Evolutionary conservation across 768 basidiomycete genomes (phyloP), one percentile per base, ranked within the genome.

Genomic region (Phlebiopsis flavidoalba): DNA sequence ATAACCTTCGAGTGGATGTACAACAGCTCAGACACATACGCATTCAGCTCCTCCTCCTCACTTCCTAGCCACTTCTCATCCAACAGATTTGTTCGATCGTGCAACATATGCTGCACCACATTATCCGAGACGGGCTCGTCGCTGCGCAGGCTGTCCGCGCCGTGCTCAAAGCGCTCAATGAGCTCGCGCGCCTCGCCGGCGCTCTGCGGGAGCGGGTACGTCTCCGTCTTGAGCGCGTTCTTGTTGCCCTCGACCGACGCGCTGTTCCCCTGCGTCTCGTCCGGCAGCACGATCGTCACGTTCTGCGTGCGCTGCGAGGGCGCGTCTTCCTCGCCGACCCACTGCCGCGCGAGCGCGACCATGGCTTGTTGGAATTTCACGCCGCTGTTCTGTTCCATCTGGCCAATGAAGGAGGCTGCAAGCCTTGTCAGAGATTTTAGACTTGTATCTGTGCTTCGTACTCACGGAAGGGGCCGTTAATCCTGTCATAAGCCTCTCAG

Each of bases 1-100:
- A 97, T 96, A 24, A 96, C 71, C 77, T 94, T 94, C 22, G 84
- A 85, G 70, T 94, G 92, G 60, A 94, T 93, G 66, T 93, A 93
- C 21, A 89, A 73, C 65, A 89, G 63, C 73, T 92, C 88, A n/a
- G 87, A 85, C 19, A 91, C 84, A 73, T 91, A 93, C 57, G 88
- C 84, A 64, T 86, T 78, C 63, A 87, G 75, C 75, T 98, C 96
- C 68, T 95, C 93, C 62, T 89, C 84, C 67, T 87, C 83, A 1
- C 80, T 85, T 5, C 95, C 96, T 48, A 87, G 65, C 96, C 96
- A 99, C 58, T 80, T 69, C 78, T 97, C 95, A 22, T 92, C 81
- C n/a, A 73, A 47, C 53, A 98, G 73, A 8, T 72, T 75, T 5
- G 85, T 87, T 56, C 71, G 71, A 65, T 90, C 89, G 53, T 77